Conservation (phyloP, 2,329 filamentous ascomycete genomes). For the Aspergillus sp. region DNA sequence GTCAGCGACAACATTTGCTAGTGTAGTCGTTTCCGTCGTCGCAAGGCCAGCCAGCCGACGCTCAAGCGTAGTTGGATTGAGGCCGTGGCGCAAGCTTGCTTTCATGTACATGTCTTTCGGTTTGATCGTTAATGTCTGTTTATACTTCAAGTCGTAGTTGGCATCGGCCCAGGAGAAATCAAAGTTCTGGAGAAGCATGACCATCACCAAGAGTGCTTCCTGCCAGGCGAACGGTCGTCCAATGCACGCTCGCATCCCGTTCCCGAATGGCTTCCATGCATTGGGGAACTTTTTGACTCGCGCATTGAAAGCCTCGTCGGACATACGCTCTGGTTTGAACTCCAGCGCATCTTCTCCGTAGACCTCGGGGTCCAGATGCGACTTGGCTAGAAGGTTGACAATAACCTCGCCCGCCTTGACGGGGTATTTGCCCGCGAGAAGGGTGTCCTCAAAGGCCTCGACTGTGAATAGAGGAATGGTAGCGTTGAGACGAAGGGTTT, state of each 20-base stretch:
- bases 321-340: slow-evolving; percentile 74
- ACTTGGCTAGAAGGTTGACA: slow-evolving; percentile 54
- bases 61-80: slow-evolving; percentile 3
- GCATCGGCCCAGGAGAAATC: slow-evolving; percentile 67
- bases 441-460: neutral
- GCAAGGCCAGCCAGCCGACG: neutral
- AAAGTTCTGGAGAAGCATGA: slow-evolving; percentile 72
- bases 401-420: slow-evolving; percentile 59
- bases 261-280: slow-evolving; percentile 75
- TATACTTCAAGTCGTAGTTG: slow-evolving; percentile 44
- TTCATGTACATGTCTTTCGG: slow-evolving; percentile 65
- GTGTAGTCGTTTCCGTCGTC: slow-evolving; percentile 13
- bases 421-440: slow-evolving; percentile 62
- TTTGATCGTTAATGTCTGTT: slow-evolving; percentile 46
- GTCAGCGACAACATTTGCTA: slow-evolving; percentile 19
- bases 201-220: slow-evolving; percentile 66
- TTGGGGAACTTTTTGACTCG: slow-evolving; percentile 63
- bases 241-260: slow-evolving; percentile 72
- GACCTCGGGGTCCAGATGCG: slow-evolving; percentile 66
- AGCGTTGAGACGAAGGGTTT: slow-evolving; percentile 9
- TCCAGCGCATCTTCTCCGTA: slow-evolving; percentile 68
- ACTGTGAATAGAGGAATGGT: slow-evolving; percentile 5
- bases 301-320: slow-evolving; percentile 64
- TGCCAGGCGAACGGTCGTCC: slow-evolving; percentile 77
- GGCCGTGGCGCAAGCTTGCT: slow-evolving; percentile 57